phyloP scores from a whole-genome alignment of 2,329 filamentous ascomycete species.

The Lachnellula cervina region DNA sequence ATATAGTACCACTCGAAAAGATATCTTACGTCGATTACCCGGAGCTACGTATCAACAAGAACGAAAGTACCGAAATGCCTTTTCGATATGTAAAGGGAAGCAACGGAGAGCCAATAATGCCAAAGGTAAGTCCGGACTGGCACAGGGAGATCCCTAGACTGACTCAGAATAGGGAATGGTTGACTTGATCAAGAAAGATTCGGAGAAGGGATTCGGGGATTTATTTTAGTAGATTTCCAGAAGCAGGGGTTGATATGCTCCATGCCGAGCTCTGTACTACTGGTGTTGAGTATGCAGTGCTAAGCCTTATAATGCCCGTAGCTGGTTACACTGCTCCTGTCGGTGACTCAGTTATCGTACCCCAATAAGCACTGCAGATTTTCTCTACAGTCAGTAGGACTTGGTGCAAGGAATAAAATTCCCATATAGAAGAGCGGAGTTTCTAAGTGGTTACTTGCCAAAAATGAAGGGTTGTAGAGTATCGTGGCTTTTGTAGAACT shows the following conservation, averaged over 20 bases:
- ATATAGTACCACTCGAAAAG: constrained; percentile 73
- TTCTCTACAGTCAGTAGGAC: too few relatives aligned
- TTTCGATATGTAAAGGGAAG: constrained; percentile 85
- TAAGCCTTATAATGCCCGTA: too few relatives aligned
- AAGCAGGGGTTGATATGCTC: background rate
- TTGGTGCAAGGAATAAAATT: too few relatives aligned
- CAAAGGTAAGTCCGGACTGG: constrained; percentile 57
- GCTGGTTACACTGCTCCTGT: too few relatives aligned
- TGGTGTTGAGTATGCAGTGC: too few relatives aligned
- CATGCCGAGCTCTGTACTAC: too few relatives aligned
- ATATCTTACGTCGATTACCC: constrained; percentile 84
- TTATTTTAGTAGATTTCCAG: constrained; percentile 54
- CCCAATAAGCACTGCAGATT: too few relatives aligned
- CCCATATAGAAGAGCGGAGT: too few relatives aligned
- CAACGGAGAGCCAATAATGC: constrained; percentile 82
- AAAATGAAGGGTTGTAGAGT: too few relatives aligned
- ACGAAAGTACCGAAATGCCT: constrained; percentile 95
- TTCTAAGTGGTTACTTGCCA: too few relatives aligned
- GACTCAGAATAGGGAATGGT: constrained; percentile 66
- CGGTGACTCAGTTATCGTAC: too few relatives aligned
- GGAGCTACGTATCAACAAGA: constrained; percentile 81
- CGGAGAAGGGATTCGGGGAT: constrained; percentile 86
- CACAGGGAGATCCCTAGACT: constrained; percentile 8
- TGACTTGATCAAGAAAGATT: constrained; percentile 87
- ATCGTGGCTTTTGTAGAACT: too few relatives aligned